Evolutionary conservation across 345 rosid genomes (phyloP).

Genomic region (thale cress (Arabidopsis thaliana)): DNA sequence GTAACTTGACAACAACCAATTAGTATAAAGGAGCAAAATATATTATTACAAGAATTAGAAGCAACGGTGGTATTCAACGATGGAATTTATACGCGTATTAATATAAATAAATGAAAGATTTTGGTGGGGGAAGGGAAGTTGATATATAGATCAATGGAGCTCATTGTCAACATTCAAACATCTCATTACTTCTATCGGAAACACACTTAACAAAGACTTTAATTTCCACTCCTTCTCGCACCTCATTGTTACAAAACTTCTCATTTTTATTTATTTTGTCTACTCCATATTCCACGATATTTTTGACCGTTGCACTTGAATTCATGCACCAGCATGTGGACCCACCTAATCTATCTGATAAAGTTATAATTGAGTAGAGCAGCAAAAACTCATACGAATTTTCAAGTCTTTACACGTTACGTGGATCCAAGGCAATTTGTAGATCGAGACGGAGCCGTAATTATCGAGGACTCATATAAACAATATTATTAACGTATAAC

Average conservation of each 20-base stretch:
- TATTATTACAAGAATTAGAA: background rate
- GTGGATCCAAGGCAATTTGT: conserved; percentile 47
- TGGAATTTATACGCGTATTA: conserved; percentile 12
- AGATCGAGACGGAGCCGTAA: conserved; percentile 44
- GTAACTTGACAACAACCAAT: conserved; percentile 15
- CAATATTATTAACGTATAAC: background rate
- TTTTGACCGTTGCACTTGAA: conserved; percentile 41
- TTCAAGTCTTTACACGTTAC: conserved; percentile 39
- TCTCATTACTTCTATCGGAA: conserved; percentile 17
- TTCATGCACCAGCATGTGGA: conserved; percentile 39
- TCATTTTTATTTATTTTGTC: background rate
- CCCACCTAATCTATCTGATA: conserved; percentile 45
- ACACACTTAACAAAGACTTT: conserved; percentile 27
- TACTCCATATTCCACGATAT: background rate
- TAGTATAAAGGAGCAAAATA: background rate
- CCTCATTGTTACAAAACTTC: background rate
- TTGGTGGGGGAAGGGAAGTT: conserved; percentile 12
- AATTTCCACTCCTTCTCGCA: background rate
- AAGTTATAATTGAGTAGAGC: conserved; percentile 43
- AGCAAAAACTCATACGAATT: conserved; percentile 36
- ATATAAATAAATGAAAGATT: background rate
- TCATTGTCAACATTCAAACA: conserved; percentile 15
- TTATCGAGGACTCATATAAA: conserved; percentile 33
- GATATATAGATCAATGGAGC: background rate
- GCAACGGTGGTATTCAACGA: conserved; percentile 6